phyloP scores from a whole-genome alignment of 352 stramenopile species.

The Achlya hypogyna region DNA sequence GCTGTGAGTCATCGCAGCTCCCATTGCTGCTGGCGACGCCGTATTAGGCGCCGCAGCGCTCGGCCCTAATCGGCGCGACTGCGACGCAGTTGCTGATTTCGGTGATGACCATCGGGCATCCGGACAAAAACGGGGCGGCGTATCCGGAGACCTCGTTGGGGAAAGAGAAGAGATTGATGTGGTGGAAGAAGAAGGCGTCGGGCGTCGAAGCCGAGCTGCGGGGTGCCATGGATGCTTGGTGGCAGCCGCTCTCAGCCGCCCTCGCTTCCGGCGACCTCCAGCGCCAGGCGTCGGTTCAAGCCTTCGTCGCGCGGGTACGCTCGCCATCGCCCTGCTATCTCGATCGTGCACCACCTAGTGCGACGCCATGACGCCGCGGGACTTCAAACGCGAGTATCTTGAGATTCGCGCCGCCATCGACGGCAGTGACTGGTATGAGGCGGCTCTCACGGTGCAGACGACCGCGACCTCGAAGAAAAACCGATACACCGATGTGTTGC shows the following conservation, averaged over 20 bases:
- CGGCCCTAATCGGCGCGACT: neutral
- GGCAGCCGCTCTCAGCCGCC: neutral
- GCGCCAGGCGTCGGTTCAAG: neutral
- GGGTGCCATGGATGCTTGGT: neutral
- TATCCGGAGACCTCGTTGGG: neutral
- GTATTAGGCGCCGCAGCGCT: too few relatives aligned
- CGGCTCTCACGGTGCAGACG: constrained; percentile 47
- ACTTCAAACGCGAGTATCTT: constrained; percentile 43
- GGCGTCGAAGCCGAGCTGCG: constrained; percentile 3
- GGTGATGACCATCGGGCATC: neutral
- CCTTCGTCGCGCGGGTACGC: neutral
- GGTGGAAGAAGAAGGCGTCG: neutral
- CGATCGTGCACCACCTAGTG: neutral
- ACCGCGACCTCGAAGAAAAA: constrained; percentile 64
- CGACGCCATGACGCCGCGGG: neutral
- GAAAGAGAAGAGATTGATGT: neutral
- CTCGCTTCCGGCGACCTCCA: neutral
- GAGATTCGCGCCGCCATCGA: constrained; percentile 56
- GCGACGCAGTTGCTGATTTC: neutral
- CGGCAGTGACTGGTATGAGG: constrained; percentile 40
- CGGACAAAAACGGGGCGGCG: neutral
- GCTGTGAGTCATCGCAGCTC: too few relatives aligned
- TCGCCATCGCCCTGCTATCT: neutral
- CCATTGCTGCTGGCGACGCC: too few relatives aligned
- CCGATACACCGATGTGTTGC: constrained; percentile 66